phyloP scores from a whole-genome alignment of 2,329 filamentous ascomycete species.

The Westerdykella sp. region DNA sequence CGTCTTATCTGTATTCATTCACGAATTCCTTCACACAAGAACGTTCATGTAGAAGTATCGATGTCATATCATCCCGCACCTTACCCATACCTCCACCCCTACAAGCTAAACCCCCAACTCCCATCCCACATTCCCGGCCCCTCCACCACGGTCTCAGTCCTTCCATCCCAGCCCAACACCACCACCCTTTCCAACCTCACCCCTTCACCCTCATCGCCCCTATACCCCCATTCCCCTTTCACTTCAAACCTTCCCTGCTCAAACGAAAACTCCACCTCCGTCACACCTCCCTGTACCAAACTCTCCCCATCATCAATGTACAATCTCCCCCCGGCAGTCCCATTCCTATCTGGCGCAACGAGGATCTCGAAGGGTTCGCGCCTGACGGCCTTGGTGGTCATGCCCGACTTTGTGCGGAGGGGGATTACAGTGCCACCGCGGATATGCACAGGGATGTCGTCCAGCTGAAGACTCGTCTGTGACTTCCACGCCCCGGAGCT shows the following conservation, averaged over 20 bases:
- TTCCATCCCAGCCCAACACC: constrained; percentile 21
- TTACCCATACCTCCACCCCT: background rate
- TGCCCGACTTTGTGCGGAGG: constrained; percentile 49
- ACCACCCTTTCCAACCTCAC: constrained; percentile 21
- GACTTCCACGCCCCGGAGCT: constrained; percentile 44
- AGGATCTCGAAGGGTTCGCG: constrained; percentile 64
- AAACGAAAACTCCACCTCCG: constrained; percentile 56
- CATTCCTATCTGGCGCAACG: constrained; percentile 50
- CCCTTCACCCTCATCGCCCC: constrained; percentile 16
- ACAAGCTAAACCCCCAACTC: constrained; percentile 13
- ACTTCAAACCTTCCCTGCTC: constrained; percentile 47
- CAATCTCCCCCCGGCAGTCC: constrained; percentile 52
- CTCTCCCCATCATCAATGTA: constrained; percentile 71
- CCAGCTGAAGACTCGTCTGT: constrained; percentile 43
- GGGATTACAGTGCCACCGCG: constrained; percentile 61
- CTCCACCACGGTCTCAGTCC: constrained; percentile 14
- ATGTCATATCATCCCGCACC: too few species aligned
- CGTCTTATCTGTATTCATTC: too few species aligned
- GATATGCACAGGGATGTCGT: constrained; percentile 60
- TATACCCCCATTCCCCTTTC: constrained; percentile 51
- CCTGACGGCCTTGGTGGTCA: constrained; percentile 59
- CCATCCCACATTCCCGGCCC: constrained; percentile 26
- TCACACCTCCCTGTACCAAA: constrained; percentile 53
- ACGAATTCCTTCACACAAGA: too few species aligned
- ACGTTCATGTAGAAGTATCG: too few species aligned